Evolutionary conservation across 495 filamentous ascomycete genomes (phyloP), one percentile per base, ranked within the genome.

Genomic region (Hypoxylon rickii): DNA sequence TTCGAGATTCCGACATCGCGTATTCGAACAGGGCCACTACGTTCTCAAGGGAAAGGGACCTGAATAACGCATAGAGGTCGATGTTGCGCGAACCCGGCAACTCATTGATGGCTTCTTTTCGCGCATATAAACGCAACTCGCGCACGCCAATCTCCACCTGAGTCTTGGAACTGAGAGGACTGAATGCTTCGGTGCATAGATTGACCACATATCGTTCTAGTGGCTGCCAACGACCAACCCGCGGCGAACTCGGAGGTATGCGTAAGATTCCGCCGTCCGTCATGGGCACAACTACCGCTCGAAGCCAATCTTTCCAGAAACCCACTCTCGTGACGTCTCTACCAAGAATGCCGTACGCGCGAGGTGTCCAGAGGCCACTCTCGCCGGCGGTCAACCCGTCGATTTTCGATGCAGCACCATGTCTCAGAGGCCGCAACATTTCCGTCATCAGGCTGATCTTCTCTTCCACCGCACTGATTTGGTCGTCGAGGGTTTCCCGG

Each of bases 221-320:
- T 18, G 94, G 94, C 65, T 96, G 93, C 94, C 94, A 98, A 53
- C 90, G 83, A n/a, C 94, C 94, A 57, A 96, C 84, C 44, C 86
- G 90, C 12, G 93, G 90, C 3, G 94, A 97, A 69, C 85, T 95
- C 7, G 89, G 79, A 16, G 94, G 89, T 4, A 98, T 84, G 41
- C 91, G 82, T 64, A 93, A 72, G 33, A 98, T 79, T 8, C 78
- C 85, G 32, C 93, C 91, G 68, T 96, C 89, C 12, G 85, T 91
- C 94, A 97, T 97, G 12, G 94, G 94, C 33, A 96, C 91, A 20
- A 92, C 80, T 15, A 98, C 80, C 7, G 92, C 94, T 70, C 89
- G 85, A 33, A 98, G 79, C 94, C 94, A 98, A 67, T 98, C 94
- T 70, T 98, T 98, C 94, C 94, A 97, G 75, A 98, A 98, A 45